Percentiles rank a stretch among this genome's conserved stretches.
Evolutionary conservation across 495 filamentous ascomycete species (phyloP).

Genomic region (Neurospora sp.): DNA sequence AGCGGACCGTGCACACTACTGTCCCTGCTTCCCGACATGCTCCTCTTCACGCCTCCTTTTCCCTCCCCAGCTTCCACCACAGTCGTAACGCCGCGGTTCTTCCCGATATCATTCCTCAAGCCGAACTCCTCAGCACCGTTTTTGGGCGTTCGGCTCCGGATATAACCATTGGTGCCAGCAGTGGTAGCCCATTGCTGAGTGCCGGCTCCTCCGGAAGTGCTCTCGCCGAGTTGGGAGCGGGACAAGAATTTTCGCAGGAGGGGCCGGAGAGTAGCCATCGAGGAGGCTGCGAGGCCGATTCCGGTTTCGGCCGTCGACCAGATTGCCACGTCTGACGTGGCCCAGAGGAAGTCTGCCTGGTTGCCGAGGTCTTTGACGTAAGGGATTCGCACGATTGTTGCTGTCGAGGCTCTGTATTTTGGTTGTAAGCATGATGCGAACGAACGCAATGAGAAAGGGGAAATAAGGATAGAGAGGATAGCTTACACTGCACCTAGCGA

Average conservation of each 20-base stretch:
- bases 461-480: not conserved
- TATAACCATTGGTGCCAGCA: constrained; percentile 34
- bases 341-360: constrained; percentile 21
- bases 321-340: constrained; percentile 21
- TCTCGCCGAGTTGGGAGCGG: not conserved
- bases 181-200: not conserved
- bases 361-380: constrained; percentile 12
- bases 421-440: not conserved
- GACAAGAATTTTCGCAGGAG: not conserved
- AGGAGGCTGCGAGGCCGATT: constrained; percentile 23
- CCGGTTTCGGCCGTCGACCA: constrained; percentile 27
- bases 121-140: not conserved
- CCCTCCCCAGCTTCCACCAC: not conserved
- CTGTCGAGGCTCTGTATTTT: constrained; percentile 18
- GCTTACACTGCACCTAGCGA: constrained; percentile 18
- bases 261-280: constrained; percentile 25
- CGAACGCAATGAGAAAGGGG: not conserved
- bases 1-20: not conserved
- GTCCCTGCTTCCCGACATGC: not conserved
- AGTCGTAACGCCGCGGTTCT: not conserved
- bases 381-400: constrained; percentile 19
- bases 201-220: not conserved
- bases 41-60: not conserved
- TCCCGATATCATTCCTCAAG: not conserved
- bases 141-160: constrained; percentile 27